Conservation (phyloP, 1,139 yeast genomes). For the Insectozyma bohioensis region DNA sequence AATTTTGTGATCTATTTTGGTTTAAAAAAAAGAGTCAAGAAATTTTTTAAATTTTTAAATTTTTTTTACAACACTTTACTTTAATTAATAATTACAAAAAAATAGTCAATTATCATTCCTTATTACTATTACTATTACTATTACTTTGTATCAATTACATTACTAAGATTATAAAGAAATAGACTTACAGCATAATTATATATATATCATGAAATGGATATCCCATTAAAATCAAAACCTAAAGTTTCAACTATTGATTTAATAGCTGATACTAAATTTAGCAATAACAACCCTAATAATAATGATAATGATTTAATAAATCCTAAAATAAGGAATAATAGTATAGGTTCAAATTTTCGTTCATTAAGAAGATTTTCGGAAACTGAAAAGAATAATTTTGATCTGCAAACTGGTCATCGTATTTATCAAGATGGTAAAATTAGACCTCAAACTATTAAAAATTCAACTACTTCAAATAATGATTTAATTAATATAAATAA, state of each 20-base stretch:
- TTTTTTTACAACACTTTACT: no score
- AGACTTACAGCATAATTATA: no score
- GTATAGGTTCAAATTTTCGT: not conserved
- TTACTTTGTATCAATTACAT: no score
- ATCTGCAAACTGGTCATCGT: slow-evolving; percentile 50
- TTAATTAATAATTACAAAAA: no score
- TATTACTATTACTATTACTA: no score
- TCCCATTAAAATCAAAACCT: slow-evolving; percentile 45
- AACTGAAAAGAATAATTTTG: slow-evolving; percentile 53
- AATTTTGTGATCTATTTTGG: no score
- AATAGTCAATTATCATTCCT: no score
- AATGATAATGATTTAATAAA: slow-evolving; percentile 2
- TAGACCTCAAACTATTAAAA: slow-evolving; percentile 28
- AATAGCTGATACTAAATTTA: slow-evolving; percentile 28
- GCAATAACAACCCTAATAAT: slow-evolving; percentile 6
- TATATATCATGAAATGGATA: slow-evolving; percentile 39
- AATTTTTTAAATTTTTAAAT: no score
- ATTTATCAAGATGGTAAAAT: slow-evolving; percentile 50
- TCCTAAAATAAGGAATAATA: not conserved
- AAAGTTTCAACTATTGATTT: slow-evolving; percentile 41
- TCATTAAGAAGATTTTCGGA: slow-evolving; percentile 55
- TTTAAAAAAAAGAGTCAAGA: no score
- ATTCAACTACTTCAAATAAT: slow-evolving; percentile 1
- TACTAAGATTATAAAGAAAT: no score
- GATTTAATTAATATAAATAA: not conserved